Evolutionary conservation across 768 basidiomycete genomes (phyloP).

Genomic region (Suillus discolor): DNA sequence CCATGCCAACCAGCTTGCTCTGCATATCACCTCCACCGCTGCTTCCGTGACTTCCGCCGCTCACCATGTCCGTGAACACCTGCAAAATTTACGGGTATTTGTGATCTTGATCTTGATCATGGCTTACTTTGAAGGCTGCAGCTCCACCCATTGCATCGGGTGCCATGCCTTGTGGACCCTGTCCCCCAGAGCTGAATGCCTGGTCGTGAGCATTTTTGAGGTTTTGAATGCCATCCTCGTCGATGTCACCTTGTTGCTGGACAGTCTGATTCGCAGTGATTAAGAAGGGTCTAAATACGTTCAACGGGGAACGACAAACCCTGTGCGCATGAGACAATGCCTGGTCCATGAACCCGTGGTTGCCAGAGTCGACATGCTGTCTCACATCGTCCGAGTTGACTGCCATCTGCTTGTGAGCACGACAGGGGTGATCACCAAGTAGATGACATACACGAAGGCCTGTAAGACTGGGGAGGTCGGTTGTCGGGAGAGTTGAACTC

Average conservation of each 20-base stretch:
- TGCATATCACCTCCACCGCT: conserved; percentile 46
- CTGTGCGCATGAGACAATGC: conserved; percentile 55
- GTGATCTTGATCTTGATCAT: too few species aligned
- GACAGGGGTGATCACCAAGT: conserved; percentile 4
- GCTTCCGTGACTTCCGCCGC: conserved; percentile 36
- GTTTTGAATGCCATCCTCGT: conserved; percentile 61
- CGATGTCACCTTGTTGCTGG: conserved; percentile 56
- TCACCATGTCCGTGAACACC: conserved; percentile 41
- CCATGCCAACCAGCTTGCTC: conserved; percentile 78
- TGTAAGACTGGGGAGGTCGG: conserved; percentile 18
- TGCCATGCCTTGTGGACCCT: conserved; percentile 52
- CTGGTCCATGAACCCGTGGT: conserved; percentile 45
- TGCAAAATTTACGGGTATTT: conserved; percentile 42
- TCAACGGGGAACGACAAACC: conserved; percentile 34
- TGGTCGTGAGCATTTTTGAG: conserved; percentile 51
- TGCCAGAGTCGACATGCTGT: conserved; percentile 47
- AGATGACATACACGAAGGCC: conserved; percentile 27
- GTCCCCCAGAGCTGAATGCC: conserved; percentile 47
- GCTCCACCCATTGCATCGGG: conserved; percentile 73
- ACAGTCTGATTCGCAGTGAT: conserved; percentile 1
- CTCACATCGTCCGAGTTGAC: conserved; percentile 69
- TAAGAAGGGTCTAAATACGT: background rate
- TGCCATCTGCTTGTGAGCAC: conserved; percentile 29
- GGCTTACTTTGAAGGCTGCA: conserved; percentile 69
- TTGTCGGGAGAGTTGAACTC: conserved; percentile 65